phyloP scores from a whole-genome alignment of 2,329 filamentous ascomycete genomes.

The Phoma sp. region DNA sequence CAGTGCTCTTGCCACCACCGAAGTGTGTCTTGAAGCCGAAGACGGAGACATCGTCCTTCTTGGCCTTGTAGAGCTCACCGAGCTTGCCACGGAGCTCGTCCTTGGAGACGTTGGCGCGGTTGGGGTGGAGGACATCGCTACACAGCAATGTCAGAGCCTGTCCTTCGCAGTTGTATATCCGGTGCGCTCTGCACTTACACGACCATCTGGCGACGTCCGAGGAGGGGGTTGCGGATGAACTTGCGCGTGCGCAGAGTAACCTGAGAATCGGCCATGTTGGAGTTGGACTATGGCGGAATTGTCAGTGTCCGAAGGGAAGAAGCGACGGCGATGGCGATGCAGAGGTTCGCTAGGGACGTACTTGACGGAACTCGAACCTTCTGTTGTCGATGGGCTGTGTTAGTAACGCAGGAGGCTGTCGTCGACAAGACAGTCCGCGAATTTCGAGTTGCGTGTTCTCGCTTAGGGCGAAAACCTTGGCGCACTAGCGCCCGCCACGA shows the following conservation, averaged over 20 bases:
- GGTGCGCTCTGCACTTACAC: constrained; percentile 68
- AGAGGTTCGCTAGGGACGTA: constrained; percentile 32
- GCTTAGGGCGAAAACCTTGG: constrained; percentile 15
- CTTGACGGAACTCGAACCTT: constrained; percentile 47
- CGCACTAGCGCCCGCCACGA: constrained; percentile 9
- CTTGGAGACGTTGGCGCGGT: constrained; percentile 98
- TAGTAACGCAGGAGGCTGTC: constrained; percentile 29
- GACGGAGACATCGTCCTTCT: constrained; percentile 96
- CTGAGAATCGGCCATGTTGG: constrained; percentile 82
- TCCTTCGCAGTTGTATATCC: constrained; percentile 23
- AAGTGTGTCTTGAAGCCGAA: constrained; percentile 99
- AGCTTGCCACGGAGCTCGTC: constrained; percentile 97
- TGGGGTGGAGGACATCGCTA: constrained; percentile 99
- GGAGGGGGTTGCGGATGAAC: constrained; percentile 99
- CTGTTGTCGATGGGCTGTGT: constrained; percentile 34
- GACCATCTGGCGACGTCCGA: constrained; percentile 99
- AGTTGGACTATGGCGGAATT: constrained; percentile 32
- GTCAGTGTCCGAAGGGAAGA: constrained; percentile 24
- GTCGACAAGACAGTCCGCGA: constrained; percentile 16
- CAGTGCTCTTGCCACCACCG: constrained; percentile 99
- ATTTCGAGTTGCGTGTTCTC: constrained; percentile 15
- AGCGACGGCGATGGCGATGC: constrained; percentile 14
- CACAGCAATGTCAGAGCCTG: constrained; percentile 41
- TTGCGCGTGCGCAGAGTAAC: constrained; percentile 86
- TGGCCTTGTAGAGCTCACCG: constrained; percentile 94